phyloP scores from a whole-genome alignment of 345 rosid species.

The Hevea brasiliensis region DNA sequence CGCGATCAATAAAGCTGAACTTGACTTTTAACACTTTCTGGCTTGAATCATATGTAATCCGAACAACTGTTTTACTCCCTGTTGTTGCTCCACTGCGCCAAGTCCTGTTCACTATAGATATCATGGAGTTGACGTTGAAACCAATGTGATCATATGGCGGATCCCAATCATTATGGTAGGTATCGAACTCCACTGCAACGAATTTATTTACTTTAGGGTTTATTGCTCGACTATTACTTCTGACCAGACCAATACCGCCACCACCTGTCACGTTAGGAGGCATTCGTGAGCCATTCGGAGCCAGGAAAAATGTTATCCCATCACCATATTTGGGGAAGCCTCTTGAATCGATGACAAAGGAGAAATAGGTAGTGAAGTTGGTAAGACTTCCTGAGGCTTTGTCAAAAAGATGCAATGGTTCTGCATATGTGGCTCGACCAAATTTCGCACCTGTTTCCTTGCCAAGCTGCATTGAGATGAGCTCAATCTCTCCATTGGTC shows the following conservation, averaged over 20 bases:
- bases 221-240: too few species aligned
- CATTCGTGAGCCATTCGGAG: conserved; percentile 11
- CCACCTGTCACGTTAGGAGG: neutral
- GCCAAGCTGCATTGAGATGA: too few species aligned
- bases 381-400: conserved; percentile 6
- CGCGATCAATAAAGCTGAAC: neutral
- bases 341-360: neutral
- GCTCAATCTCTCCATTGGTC: too few species aligned
- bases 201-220: neutral
- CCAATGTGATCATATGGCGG: conserved; percentile 2
- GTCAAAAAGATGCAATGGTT: conserved; percentile 22
- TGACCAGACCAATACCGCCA: conserved; percentile 8
- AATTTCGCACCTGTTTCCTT: too few species aligned
- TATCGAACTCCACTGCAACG: conserved; percentile 25
- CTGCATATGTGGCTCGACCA: conserved; percentile 8
- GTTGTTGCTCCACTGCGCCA: too few species aligned
- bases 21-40: conserved; percentile 9
- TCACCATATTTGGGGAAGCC: neutral
- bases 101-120: too few species aligned
- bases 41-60: conserved; percentile 8
- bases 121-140: neutral
- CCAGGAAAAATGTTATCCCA: conserved; percentile 22
- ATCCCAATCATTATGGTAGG: conserved; percentile 3
- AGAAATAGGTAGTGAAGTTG: conserved; percentile 14
- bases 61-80: too few species aligned